Conservation (phyloP, 306 rosid genomes). For the Mimosa bimucronata region DNA sequence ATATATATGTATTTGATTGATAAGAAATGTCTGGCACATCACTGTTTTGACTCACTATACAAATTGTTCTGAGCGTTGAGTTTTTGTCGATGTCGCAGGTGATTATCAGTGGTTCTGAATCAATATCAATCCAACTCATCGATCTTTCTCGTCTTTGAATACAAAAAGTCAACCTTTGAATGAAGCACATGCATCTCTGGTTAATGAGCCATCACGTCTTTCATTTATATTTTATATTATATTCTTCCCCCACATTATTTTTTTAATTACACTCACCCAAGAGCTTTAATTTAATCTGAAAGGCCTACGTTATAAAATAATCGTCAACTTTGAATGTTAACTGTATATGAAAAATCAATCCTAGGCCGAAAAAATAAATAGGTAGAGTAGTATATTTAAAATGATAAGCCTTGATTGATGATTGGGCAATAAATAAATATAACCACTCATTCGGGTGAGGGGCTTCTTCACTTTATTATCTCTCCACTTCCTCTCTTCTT, state of each 20-base stretch:
- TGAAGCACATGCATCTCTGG: background rate
- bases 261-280: background rate
- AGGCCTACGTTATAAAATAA: background rate
- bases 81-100: background rate
- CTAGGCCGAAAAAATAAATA: background rate
- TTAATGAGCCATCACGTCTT: slow-evolving; percentile 1
- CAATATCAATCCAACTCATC: background rate
- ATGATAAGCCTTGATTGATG: slow-evolving; percentile 2
- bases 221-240: background rate
- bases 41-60: background rate
- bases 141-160: background rate
- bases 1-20: background rate
- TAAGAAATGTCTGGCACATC: background rate
- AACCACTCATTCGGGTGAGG: no score
- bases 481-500: no score
- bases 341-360: background rate
- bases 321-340: background rate
- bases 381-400: background rate
- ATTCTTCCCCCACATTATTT: background rate
- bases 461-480: no score
- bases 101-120: background rate
- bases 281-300: background rate
- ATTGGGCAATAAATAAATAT: background rate
- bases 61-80: background rate
- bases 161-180: slow-evolving; percentile 1